Evolutionary conservation across 2,329 filamentous ascomycete genomes (phyloP), one percentile per base, ranked within the genome.

Genomic region (Pseudogymnoascus destructans): DNA sequence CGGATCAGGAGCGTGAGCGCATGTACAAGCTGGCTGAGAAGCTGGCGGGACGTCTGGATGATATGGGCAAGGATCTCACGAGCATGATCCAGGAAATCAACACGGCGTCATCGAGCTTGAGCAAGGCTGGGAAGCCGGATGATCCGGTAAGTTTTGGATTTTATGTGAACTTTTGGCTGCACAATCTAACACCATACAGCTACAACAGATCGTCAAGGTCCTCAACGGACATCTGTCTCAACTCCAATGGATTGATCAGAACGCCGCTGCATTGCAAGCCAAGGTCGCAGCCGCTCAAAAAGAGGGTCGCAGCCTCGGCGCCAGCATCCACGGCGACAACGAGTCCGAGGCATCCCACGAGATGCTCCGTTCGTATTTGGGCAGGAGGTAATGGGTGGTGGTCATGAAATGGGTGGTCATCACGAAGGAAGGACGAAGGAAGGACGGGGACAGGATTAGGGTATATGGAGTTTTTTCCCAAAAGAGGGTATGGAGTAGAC

Each of bases 11-110:
- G 75, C 84, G 93, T 54, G 93, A 98, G 77, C 81, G 87, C 70
- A 97, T 92, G 64, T 96, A 97, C 75, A 95, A 95, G 78, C 77
- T 95, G 57, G 93, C 93, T 1, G 93, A 98, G 77, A 93, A 89
- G 72, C 79, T 96, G 63, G 89, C 89, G 9, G 89, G 95, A 69
- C 84, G 89, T 63, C 77, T 98, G 63, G 91, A 95, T 59, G 90
- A 95, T 66, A 95, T 97, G 82, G 90, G 89, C 68, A 88, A 89
- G 69, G 90, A 95, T 69, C 77, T 98, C 62, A 84, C 83, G 54
- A 92, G 89, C 73, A 97, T 98, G 90, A 95, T 98, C 66, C 91
- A 95, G 69, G 93, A 97, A 73, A 95, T 98, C 70, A 98, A 98
- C 70, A 83, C 85, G 65, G 92, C 95, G 62, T 93, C 89, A n/a